Evolutionary conservation across 805 yeast species (phyloP), one percentile per base, ranked within the genome.

Genomic region (Saturnispora hagleri): DNA sequence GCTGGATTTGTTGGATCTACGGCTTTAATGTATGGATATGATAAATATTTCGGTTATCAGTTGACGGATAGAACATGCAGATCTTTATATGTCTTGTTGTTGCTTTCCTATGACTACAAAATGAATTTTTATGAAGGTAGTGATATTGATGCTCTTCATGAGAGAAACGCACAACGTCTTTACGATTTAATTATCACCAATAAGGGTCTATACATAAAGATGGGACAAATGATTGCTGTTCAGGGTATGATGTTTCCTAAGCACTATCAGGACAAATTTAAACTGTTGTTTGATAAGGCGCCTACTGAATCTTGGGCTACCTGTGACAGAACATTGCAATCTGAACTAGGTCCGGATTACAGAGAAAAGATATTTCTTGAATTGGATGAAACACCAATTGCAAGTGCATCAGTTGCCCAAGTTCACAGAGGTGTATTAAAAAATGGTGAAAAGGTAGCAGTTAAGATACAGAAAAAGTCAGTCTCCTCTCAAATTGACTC

Each of bases 161-260:
- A 78, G 52, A 65, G 77, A 27, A 76, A 79, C 36, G 79, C 91
- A 4, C 74, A 72, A 18, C 62, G 81, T 43, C 58, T 81, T 48
- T 72, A 71, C 57, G 60, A 73, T 43, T 62, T 81, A 48, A 61
- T 80, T 51, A 62, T 64, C 36, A 60, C 60, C 12, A 80, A 80
- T 60, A 76, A 74, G 56, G 85, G 86, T 1, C 70, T 86, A 18
- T 86, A 84, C 61, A 81, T 86, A 63, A 86, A 86, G 63, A 65
- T 84, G 58, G 95, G 93, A 24, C 93, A 86, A 71, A 82, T 86
- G 48, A 74, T 86, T 45, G 91, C 93, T 2, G 80, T 85, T 60
- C 93, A 86, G 62, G 81, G 88, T 0, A 67, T 75, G 27, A 71
- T 83, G 59, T 77, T 86, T 56, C 95, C 95, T 2, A 64, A 70